Conservation (phyloP, 2,329 filamentous ascomycete species). For the Acrocalymma vagum region DNA sequence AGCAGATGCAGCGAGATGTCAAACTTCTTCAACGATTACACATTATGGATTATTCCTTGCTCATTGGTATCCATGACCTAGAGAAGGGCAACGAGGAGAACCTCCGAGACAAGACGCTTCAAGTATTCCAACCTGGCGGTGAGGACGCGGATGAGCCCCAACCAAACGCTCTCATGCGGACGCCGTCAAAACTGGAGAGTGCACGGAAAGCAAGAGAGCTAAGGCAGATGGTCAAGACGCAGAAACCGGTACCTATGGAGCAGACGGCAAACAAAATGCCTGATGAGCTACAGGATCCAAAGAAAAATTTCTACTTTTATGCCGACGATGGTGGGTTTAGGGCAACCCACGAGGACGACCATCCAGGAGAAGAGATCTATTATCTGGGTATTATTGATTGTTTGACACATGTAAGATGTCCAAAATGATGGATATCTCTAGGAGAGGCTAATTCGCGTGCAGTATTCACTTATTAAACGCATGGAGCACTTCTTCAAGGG, state of each 20-base stretch:
- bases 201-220: conserved; percentile 90
- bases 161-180: conserved; percentile 80
- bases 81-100: conserved; percentile 95
- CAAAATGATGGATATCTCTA: not conserved
- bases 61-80: conserved; percentile 93
- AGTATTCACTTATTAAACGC: conserved; percentile 96
- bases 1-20: conserved; percentile 89
- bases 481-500: conserved; percentile 98
- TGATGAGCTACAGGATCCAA: conserved; percentile 74
- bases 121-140: conserved; percentile 91
- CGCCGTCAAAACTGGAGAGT: conserved; percentile 92
- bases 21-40: conserved; percentile 84
- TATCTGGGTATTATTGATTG: conserved; percentile 99
- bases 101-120: conserved; percentile 84
- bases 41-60: conserved; percentile 98
- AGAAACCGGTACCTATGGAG: conserved; percentile 92
- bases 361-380: conserved; percentile 89
- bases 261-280: conserved; percentile 87
- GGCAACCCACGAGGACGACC: conserved; percentile 90
- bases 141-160: conserved; percentile 58
- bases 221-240: conserved; percentile 88
- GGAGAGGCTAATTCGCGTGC: conserved; percentile 31
- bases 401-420: conserved; percentile 83
- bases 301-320: conserved; percentile 86
- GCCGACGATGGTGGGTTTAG: conserved; percentile 91